Evolutionary conservation across 192 early-diverging fungal genomes (phyloP), one percentile per base, ranked within the genome.

Genomic region (Funneliformis mosseae): DNA sequence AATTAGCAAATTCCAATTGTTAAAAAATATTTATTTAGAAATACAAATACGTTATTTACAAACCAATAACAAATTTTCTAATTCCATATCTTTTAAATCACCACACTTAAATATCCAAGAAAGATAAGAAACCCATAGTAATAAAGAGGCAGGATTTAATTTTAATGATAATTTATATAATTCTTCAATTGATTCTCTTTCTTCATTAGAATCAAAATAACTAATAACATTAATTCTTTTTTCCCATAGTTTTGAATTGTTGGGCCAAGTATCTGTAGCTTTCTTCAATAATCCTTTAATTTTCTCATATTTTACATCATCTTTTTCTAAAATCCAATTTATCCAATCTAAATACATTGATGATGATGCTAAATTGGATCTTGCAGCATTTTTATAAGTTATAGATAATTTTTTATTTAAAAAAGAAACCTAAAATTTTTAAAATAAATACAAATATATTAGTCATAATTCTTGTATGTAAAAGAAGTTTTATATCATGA

Each of bases 21-120:
- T 23, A 61, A 16, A 62, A 55, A 27, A 62, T 38, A 76, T 21
- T 2, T 21, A 6, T 8, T 39, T 7, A 62, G 11, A 25, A 28
- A 55, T 48, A 18, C 18, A 55, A 27, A 50, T 6, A 55, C 14
- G 11, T n/a, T 16, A 50, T 27, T 23, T n/a, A 62, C 27, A 21
- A 62, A 76, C 74, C 74, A 61, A 62, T 38, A 76, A 62, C 16
- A 59, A 10, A n/a, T 76, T 76, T 59, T 76, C 74, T 59, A 76
- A n/a, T 23, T 76, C 59, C 5, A 28, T 8, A 42, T 62, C 59
- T 11, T 23, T 11, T 16, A 76, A 62, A 61, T 61, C 7, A 7
- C 38, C 21, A 38, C 39, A n/a, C 14, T 55, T 76, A 23, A 23
- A 76, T 39, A 10, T 59, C 74, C 74, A 76, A 39, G 23, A 33